These are phyloP conservation scores for Cryptococcus deneoformans DNA, from an alignment of 1,284 basidiomycete genomes.

Conservation along the genomic window DNA sequence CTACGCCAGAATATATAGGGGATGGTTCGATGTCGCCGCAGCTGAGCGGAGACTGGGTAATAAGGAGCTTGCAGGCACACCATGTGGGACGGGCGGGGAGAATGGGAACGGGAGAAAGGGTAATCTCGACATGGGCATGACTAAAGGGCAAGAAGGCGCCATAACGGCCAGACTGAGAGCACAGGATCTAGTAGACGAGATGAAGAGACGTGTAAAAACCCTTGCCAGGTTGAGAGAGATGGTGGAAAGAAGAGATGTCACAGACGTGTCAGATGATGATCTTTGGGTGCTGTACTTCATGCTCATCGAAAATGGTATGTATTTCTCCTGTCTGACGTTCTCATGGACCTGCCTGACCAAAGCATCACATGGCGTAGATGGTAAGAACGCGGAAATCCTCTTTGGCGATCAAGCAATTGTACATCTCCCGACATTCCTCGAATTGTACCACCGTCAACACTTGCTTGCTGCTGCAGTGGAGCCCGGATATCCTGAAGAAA, in stretches of 20 bases:
- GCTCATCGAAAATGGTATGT: constrained; percentile 62
- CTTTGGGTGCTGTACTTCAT: constrained; percentile 63
- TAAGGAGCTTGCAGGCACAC: not conserved
- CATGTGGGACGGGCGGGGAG: not conserved
- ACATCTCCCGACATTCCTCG: constrained; percentile 31
- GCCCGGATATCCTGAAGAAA: constrained; percentile 48
- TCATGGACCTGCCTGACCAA: not conserved
- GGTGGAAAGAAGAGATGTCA: constrained; percentile 24
- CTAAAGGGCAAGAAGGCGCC: not conserved
- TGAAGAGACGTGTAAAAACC: constrained; percentile 30
- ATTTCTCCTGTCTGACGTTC: not conserved
- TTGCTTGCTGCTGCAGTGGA: constrained; percentile 38
- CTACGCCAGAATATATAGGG: constrained; percentile 60
- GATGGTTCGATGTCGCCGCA: constrained; percentile 61
- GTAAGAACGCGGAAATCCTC: constrained; percentile 64
- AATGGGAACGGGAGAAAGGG: not conserved
- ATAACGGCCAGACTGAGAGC: constrained; percentile 17
- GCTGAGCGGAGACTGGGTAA: constrained; percentile 56
- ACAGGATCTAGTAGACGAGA: constrained; percentile 30
- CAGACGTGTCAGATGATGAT: constrained; percentile 43
- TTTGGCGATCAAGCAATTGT: constrained; percentile 47
- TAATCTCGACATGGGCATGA: not conserved
- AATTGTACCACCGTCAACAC: constrained; percentile 42
- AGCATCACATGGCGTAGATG: constrained; percentile 49
- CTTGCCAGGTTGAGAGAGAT: constrained; percentile 28